Evolutionary conservation across 2,329 filamentous ascomycete species (phyloP).

Genomic region (Sporothrix curviconia): DNA sequence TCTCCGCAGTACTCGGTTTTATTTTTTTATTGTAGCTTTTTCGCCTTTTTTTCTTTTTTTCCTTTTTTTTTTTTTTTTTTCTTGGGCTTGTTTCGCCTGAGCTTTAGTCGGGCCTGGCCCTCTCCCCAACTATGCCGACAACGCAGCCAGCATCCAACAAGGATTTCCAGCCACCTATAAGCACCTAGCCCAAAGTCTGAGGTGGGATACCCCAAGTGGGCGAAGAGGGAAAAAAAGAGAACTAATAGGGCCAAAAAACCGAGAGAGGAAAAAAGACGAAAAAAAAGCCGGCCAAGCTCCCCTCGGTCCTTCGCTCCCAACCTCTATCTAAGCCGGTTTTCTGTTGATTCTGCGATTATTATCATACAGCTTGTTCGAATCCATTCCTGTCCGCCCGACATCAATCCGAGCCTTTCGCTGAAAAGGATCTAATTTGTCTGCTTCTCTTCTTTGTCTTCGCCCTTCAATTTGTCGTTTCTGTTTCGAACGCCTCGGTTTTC

Average conservation of each 20-base stretch:
- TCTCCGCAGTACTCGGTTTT: neutral
- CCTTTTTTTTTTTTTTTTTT: neutral
- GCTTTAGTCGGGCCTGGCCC: neutral
- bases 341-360: neutral
- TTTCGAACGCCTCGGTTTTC: neutral
- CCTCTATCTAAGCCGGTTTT: neutral
- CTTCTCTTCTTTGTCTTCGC: neutral
- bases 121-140: slow-evolving; percentile 7
- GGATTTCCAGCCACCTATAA: slow-evolving; percentile 13
- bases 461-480: neutral
- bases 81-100: neutral
- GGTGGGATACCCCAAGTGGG: too few relatives aligned
- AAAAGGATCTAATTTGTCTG: neutral
- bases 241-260: neutral
- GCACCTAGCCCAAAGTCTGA: too few relatives aligned
- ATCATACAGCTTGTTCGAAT: neutral
- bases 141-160: slow-evolving; percentile 10
- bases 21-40: too few relatives aligned
- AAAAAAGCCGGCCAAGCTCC: neutral
- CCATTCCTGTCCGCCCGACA: neutral
- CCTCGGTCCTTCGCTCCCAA: neutral
- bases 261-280: neutral
- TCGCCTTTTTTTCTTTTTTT: neutral
- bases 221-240: neutral
- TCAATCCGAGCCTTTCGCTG: neutral